Evolutionary conservation across 139 green algal species (phyloP), one percentile per base, ranked within the genome.

Genomic region (Asterochloris sp.): DNA sequence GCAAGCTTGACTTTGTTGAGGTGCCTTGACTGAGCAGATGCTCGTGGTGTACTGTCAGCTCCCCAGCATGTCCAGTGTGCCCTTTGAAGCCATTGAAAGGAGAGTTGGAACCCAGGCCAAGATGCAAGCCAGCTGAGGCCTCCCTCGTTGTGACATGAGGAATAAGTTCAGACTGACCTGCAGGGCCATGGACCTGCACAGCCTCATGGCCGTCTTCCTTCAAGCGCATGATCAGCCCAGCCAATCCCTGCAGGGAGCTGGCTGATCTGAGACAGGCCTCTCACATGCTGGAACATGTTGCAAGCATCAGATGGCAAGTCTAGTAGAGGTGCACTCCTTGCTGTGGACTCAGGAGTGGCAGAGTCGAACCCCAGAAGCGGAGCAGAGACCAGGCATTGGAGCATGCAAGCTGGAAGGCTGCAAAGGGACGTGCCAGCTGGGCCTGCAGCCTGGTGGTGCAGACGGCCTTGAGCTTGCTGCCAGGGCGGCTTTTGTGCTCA

Each of bases 211-310:
- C 80, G 79, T 83, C 80, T 29, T 69, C 38, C 21, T 63, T 66
- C 16, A 83, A 26, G 24, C 80, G 29, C 80, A 83, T 73, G n/a
- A 83, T 69, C n/a, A 83, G 13, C n/a, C 80, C 80, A 63, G 69
- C 69, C 69, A 83, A 10, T 13, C 80, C 80, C 4, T 69, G 69
- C 80, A 79, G 61, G 26, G 2, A 29, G 17, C 2, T 61, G 26
- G 73, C 23, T 29, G 15, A 9, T 60, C 73, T 77, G 66, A 2
- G 17, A 26, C 19, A 71, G 66, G 66, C 66, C 66, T 4, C 1
- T 71, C 17, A 24, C 66, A 71, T 71, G 66, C 66, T 26, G 1
- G 66, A 24, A 2, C 2, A 24, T 71, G 21, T 24, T 26, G 66
- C 21, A 71, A 21, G 21, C 66, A 71, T 24, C 17, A 24, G 19